Evolutionary conservation across 805 yeast species (phyloP), one percentile per base, ranked within the genome.

Genomic region (Alloascoidea africana): DNA sequence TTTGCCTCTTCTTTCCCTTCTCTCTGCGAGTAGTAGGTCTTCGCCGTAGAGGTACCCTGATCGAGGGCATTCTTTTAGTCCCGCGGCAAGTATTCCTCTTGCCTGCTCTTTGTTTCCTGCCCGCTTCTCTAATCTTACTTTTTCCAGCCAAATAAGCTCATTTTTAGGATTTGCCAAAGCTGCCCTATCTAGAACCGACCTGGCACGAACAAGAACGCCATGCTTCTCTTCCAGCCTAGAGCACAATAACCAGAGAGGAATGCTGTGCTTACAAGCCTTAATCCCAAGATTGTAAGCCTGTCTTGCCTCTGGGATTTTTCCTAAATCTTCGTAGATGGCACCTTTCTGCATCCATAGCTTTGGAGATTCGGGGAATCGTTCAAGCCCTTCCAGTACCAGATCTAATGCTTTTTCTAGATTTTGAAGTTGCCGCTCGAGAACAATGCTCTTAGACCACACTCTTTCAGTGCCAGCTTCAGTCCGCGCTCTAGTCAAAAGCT

Each of bases 141-240:
- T 69, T 14, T 68, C 76, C 4, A 63, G 46, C 75, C 83, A 76
- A 2, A 87, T 46, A n/a, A 41, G 37, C 18, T 71, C 81, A 30
- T 57, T 56, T 4, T 56, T 48, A 0, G 76, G 71, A 39, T 66
- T 69, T 17, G 61, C 59, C 13, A 73, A 44, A 4, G 81, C 51
- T 0, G 81, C 91, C 17, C 72, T 58, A 46, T 85, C 96, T 16
- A 86, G 55, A 1, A 68, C 60, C 0, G 94, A 75, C 42, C 95
- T 68, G 0, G 94, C 85, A 41, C 71, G 62, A 2, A 76, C 66
- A 1, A 62, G 41, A 2, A 64, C 60, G 1, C 61, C 60, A 6
- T 66, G 46, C 1, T 51, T 42, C 42, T 65, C 72, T 43, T 75
- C 80, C 2, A 70, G 38, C 2, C 50, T 44, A 0, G 85, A 62